Percentiles rank a stretch among this genome's conserved stretches.
Conservation (phyloP, 1,284 basidiomycete genomes). For the Calocybe gambosa region DNA sequence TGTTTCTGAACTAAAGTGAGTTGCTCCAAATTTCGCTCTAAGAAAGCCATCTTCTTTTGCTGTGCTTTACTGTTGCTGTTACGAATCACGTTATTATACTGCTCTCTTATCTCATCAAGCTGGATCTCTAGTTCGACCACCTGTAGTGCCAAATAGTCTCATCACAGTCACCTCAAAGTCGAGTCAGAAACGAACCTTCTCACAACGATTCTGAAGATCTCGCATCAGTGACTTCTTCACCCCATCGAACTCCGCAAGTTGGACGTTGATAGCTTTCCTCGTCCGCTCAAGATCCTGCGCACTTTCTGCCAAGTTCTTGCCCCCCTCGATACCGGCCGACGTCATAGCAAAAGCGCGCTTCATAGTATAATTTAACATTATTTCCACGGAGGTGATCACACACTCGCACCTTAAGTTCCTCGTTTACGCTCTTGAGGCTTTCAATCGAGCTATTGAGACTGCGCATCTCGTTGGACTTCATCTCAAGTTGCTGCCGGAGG, state of each 20-base stretch:
- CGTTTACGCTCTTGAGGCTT: constrained; percentile 92
- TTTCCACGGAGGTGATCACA: constrained; percentile 3
- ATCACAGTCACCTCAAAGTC: constrained; percentile 2
- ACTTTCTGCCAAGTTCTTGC: constrained; percentile 93
- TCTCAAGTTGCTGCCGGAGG: constrained; percentile 87
- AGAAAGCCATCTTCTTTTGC: constrained; percentile 98
- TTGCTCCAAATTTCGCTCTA: constrained; percentile 96
- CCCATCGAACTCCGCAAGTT: constrained; percentile 96
- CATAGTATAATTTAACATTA: constrained; percentile 1
- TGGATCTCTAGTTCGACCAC: constrained; percentile 99
- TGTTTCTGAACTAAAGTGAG: constrained; percentile 96
- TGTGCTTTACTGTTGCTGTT: constrained; percentile 98
- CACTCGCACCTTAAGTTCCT: constrained; percentile 85
- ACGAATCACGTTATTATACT: constrained; percentile 97
- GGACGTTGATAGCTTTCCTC: constrained; percentile 94
- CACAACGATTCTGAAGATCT: constrained; percentile 98
- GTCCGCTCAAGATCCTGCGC: constrained; percentile 96
- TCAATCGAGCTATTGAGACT: constrained; percentile 85
- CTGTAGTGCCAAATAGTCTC: constrained; percentile 34
- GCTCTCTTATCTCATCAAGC: constrained; percentile 97
- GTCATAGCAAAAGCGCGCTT: constrained; percentile 95
- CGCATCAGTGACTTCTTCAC: constrained; percentile 99
- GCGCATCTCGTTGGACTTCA: constrained; percentile 82
- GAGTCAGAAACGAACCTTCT: constrained; percentile 67
- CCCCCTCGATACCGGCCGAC: constrained; percentile 93